phyloP scores from a whole-genome alignment of 2,329 filamentous ascomycete species.

The Botrytis fragariae region DNA sequence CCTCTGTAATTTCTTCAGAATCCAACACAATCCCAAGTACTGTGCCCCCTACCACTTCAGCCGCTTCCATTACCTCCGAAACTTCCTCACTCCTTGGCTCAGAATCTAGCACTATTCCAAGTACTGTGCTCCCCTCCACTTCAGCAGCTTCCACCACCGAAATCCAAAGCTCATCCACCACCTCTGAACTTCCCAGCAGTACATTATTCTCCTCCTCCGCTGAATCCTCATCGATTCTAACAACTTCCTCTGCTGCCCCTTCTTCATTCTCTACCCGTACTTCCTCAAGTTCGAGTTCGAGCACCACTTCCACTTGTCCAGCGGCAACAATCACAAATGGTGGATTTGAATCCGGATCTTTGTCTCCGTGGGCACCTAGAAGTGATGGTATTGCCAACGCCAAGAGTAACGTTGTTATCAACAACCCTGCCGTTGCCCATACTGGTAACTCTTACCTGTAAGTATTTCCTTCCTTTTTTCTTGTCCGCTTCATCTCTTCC shows the following conservation, averaged over 20 bases:
- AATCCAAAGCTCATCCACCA: background rate
- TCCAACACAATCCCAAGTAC: background rate
- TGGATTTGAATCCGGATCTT: constrained; percentile 10
- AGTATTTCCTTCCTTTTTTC: background rate
- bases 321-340: constrained; percentile 15
- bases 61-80: background rate
- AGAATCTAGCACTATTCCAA: background rate
- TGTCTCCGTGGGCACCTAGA: constrained; percentile 13
- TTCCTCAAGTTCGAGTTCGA: constrained; percentile 8
- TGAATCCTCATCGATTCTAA: background rate
- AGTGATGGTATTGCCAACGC: background rate
- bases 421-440: constrained; percentile 4
- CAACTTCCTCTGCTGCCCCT: background rate
- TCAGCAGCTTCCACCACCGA: background rate
- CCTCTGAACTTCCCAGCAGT: background rate
- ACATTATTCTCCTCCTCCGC: background rate
- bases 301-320: constrained; percentile 9
- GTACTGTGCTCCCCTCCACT: background rate
- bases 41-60: background rate
- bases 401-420: constrained; percentile 14
- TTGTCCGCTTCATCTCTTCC: background rate
- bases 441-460: constrained; percentile 11
- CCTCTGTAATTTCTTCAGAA: no score
- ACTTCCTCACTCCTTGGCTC: no score
- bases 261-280: constrained; percentile 5